A percentile compares a stretch with the other conserved stretches of the same genome.
These are phyloP conservation scores for Fusarium devonianum DNA, from an alignment of 2,329 filamentous ascomycete species.

Conservation along the genomic window DNA sequence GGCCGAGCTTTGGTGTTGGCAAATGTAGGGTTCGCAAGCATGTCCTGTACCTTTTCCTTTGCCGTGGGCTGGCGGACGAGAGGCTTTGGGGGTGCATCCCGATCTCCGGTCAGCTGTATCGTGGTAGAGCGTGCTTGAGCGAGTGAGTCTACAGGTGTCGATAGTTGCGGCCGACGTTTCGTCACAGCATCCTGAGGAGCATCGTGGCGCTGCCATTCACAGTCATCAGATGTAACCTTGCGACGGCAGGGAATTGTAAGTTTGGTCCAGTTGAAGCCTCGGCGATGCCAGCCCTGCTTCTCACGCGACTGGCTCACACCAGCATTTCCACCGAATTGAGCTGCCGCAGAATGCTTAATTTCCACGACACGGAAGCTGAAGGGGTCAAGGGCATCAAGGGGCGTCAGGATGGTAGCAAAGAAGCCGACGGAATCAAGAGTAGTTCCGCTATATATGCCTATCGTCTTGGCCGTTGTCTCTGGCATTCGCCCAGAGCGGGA, in stretches of 20 bases:
- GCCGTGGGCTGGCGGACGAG: slow-evolving; percentile 46
- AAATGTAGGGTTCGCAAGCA: slow-evolving; percentile 53
- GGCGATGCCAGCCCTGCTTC: slow-evolving; percentile 15
- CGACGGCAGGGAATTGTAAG: background rate
- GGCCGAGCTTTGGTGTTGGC: slow-evolving; percentile 49
- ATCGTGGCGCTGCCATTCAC: slow-evolving; percentile 2
- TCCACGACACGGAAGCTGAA: slow-evolving; percentile 58
- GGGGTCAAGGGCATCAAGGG: slow-evolving; percentile 56
- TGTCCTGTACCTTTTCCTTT: slow-evolving; percentile 52
- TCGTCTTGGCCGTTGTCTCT: slow-evolving; percentile 60
- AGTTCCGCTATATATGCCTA: slow-evolving; percentile 65
- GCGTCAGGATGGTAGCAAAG: slow-evolving; percentile 68
- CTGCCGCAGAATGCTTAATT: slow-evolving; percentile 54
- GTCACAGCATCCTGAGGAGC: slow-evolving; percentile 21
- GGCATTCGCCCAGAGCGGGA: slow-evolving; percentile 63
- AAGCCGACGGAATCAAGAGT: slow-evolving; percentile 64
- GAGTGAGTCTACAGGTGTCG: slow-evolving; percentile 3
- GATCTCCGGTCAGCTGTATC: slow-evolving; percentile 7
- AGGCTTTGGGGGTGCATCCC: slow-evolving; percentile 17
- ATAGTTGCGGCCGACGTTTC: slow-evolving; percentile 20
- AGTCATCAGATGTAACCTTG: background rate
- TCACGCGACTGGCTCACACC: slow-evolving; percentile 4
- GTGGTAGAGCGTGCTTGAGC: slow-evolving; percentile 16
- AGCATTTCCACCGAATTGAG: slow-evolving; percentile 20
- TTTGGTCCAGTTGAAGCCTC: slow-evolving; percentile 19